These are phyloP conservation scores for Colletotrichum kahawae DNA, from an alignment of 2,329 filamentous ascomycete genomes.

Conservation along the genomic window DNA sequence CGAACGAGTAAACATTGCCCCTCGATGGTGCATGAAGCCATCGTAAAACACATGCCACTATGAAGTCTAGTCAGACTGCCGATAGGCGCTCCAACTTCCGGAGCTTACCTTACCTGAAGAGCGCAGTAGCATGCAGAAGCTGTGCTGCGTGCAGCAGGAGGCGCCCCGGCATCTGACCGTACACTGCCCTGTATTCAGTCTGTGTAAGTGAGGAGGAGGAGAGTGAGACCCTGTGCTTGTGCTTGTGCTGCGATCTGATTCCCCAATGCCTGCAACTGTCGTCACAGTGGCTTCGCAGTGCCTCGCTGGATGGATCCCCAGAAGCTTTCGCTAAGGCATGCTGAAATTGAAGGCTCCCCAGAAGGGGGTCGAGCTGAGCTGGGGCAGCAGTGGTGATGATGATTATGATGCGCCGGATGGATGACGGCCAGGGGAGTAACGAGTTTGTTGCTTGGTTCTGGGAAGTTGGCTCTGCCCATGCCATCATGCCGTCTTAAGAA, in stretches of 20 bases:
- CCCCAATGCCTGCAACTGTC: neutral
- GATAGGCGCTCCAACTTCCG: neutral
- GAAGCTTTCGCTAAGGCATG: slow-evolving; percentile 5
- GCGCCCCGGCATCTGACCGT: neutral
- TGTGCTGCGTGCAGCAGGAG: neutral
- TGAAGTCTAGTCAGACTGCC: neutral
- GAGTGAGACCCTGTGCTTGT: neutral
- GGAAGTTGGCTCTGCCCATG: neutral
- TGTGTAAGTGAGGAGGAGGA: neutral
- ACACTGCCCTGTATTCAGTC: neutral
- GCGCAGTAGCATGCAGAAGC: neutral
- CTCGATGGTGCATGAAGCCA: slow-evolving; percentile 9
- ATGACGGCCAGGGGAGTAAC: neutral
- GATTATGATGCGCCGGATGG: neutral
- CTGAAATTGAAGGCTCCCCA: slow-evolving; percentile 11
- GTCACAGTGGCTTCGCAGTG: neutral
- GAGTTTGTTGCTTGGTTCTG: neutral
- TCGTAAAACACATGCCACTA: slow-evolving; percentile 5
- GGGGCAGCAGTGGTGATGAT: neutral
- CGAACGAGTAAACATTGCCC: neutral
- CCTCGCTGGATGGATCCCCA: neutral
- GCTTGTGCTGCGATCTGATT: neutral
- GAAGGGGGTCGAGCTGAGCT: slow-evolving; percentile 1
- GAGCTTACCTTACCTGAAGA: neutral
- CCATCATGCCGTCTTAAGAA: neutral